Evolutionary conservation across 106 monocot genomes (phyloP), one percentile per base, ranked within the genome.

Genomic region (Platanthera zijinensis): DNA sequence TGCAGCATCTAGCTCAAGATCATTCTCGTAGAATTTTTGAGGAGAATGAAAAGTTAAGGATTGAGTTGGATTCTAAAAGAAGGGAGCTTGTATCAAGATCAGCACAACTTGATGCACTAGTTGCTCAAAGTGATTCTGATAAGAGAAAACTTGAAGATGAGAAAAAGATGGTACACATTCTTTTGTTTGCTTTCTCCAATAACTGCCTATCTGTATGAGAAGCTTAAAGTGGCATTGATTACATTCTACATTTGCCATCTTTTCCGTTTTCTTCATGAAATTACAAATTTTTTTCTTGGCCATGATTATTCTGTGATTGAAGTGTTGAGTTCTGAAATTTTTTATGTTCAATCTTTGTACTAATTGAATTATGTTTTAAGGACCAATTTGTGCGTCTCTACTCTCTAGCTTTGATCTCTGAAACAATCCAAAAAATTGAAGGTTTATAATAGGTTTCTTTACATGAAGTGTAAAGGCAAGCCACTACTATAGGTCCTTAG

Each of bases 1-100:
- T 95, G 84, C 92, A 95, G 73, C 67, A 69, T 5, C 69, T 71
- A 56, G 86, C 92, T 11, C 90, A 90, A 76, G 88, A 92, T 66
- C 84, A 80, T 89, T 80, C 92, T 68, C 82, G 82, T 13, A 86
- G 78, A 48, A 77, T 96, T 67, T 85, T 96, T 76, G 80, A 86
- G 6, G 89, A 96, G 64, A 96, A 96, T 78, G 83, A 87, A 48
- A 90, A 89, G 50, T 82, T 96, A 73, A 87, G 82, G 66, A 21
- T 76, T 8, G 93, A 96, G 77, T 81, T 96, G 57, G 87, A 93
- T 48, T 47, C 62, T n/a, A 90, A 89, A 74, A 86, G 77, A 61
- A 96, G 82, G 69, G 93, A 93, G 80, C 67, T 96, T 74, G 84
- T 84, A 47, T 61, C 75, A 50, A 81, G 90, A 77, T 73, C 81